Percentiles rank a stretch among this genome's conserved stretches.
These are phyloP conservation scores for Lipomyces japonicus DNA, from an alignment of 805 yeast genomes.

Conservation along the genomic window DNA sequence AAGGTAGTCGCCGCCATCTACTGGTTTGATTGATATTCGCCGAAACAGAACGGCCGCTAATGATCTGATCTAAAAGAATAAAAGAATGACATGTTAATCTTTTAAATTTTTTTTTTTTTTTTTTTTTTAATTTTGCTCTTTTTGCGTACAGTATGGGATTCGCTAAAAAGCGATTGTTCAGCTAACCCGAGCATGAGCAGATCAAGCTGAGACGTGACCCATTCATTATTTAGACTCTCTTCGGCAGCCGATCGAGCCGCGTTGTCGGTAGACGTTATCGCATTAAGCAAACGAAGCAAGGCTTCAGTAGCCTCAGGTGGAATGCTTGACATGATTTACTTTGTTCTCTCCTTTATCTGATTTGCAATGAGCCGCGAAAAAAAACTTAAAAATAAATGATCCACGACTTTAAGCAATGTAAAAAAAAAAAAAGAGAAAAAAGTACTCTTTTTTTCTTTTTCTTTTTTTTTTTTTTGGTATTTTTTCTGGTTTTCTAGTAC, in stretches of 20 bases:
- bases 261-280: constrained; percentile 78
- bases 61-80: constrained; percentile 41
- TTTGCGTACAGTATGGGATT: constrained; percentile 52
- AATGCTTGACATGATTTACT: constrained; percentile 38
- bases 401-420: too few species aligned
- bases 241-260: constrained; percentile 74
- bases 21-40: constrained; percentile 67
- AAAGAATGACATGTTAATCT: neutral
- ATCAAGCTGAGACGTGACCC: constrained; percentile 73
- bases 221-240: constrained; percentile 61
- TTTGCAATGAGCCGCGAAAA: too few species aligned
- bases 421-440: too few species aligned
- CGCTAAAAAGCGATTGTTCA: constrained; percentile 65
- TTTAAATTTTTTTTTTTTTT: neutral
- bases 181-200: constrained; percentile 72
- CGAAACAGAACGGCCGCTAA: constrained; percentile 87
- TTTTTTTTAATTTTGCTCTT: too few species aligned
- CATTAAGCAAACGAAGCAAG: constrained; percentile 55
- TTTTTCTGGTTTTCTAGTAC: too few species aligned
- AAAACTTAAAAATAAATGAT: too few species aligned
- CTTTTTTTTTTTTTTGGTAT: too few species aligned
- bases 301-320: constrained; percentile 59
- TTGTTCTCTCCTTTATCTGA: too few species aligned
- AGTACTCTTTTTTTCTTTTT: too few species aligned
- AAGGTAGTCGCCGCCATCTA: constrained; percentile 55